A percentile compares a stretch with the other conserved stretches of the same genome.
Conservation (phyloP, 1,139 yeast species). For the Saccharomycopsis hybrid region DNA sequence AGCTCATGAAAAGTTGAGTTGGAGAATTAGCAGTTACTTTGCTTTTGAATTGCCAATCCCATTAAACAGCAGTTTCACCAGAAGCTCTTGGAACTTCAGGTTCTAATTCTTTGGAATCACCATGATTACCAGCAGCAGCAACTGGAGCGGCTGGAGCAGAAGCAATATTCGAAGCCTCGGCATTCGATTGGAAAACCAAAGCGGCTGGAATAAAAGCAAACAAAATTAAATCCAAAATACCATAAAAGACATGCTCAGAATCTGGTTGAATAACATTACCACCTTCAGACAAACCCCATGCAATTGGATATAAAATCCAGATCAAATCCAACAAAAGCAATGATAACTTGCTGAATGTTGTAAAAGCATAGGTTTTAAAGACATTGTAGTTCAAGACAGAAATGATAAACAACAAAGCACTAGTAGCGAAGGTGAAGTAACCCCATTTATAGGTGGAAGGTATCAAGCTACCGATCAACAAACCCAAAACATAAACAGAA, state of each 20-base stretch:
- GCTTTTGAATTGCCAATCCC: too few relatives aligned
- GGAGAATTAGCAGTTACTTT: too few relatives aligned
- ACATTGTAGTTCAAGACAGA: constrained; percentile 14
- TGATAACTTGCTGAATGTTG: constrained; percentile 7
- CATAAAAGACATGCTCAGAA: constrained; percentile 57
- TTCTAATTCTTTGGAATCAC: constrained; percentile 22
- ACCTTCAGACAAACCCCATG: constrained; percentile 62
- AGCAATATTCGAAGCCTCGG: constrained; percentile 23
- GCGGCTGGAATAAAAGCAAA: constrained; percentile 31
- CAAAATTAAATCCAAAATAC: constrained; percentile 47
- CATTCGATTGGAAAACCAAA: constrained; percentile 24
- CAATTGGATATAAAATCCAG: constrained; percentile 48
- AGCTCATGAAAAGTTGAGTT: too few relatives aligned
- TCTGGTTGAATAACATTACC: constrained; percentile 60
- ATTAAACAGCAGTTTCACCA: constrained; percentile 26
- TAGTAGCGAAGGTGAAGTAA: constrained; percentile 40
- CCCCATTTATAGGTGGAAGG: constrained; percentile 63
- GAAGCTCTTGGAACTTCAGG: constrained; percentile 25
- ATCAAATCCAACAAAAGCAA: constrained; percentile 30
- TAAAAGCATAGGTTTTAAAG: constrained; percentile 8
- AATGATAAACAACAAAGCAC: constrained; percentile 24
- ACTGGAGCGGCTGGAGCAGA: constrained; percentile 13
- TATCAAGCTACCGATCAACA: constrained; percentile 49
- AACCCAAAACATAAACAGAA: constrained; percentile 46
- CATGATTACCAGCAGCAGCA: constrained; percentile 18